Base-by-base conservation (phyloP, 257 asterid genomes). In the Salvia miltiorrhiza region DNA sequence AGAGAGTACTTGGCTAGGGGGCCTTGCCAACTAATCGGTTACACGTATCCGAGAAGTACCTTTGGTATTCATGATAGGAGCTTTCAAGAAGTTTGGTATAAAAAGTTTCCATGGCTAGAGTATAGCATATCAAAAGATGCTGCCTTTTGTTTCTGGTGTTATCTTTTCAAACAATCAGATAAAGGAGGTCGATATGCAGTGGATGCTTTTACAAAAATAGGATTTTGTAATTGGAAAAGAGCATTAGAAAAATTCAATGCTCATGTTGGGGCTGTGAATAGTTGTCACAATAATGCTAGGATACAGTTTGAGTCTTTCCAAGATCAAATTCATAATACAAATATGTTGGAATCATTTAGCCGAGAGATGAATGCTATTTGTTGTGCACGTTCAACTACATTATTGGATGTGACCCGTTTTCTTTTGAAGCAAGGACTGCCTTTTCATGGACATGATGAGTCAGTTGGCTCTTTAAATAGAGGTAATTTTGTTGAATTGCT, bases 81-180 rank as follows among this genome's bases (percentile, higher is more conserved):
- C 10, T 52, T 52, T 5, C 58, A 52, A 14, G 58, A 52, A 10
- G 33, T 52, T 20, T 52, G 58, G 58, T 52, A 52, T 9, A 21
- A 11, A 28, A 52, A 52, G 63, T 57, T 32, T 21, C 43, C 63
- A 8, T 57, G 63, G 63, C n/a, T 57, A 16, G 63, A 57, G 63
- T 57, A 57, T 32, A 57, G 44, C 21, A 26, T n/a, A 7, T n/a
- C 63, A n/a, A 57, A n/a, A 9, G 63, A 57, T 9, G 43, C 44
- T 2, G 14, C 40, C 19, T 57, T 57, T 30, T 57, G 40, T 32
- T 57, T 57, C 14, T 57, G 44, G 44, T 57, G 44, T 30, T 57
- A 57, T 57, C 44, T 57, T 7, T 57, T 57, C 21, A 57, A 57
- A 7, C 44, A 33, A 2, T 30, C 43, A n/a, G 40, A 57, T 9